Base-by-base conservation (phyloP, 805 yeast genomes). In the Kluyveromyces nonfermentans region DNA sequence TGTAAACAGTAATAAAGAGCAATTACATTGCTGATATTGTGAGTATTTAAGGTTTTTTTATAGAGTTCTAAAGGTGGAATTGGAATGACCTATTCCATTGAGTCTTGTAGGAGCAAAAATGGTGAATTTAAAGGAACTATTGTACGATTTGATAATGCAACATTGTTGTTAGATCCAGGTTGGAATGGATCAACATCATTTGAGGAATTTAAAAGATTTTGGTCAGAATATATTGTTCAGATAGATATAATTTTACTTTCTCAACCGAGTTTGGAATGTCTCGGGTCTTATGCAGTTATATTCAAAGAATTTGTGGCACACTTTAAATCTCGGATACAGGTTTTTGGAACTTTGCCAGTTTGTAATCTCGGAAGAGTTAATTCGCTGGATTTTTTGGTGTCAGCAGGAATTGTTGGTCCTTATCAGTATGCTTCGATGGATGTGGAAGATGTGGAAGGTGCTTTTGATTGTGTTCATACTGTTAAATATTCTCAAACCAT, bases 311-410 rank as follows among this genome's bases (percentile, higher is more conserved):
- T 76, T 49, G 77, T 81, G 21, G 63, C 67, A 4, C 72, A 77
- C 21, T 71, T 66, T 41, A 63, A 86, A 19, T 68, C 80, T 2
- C 69, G 76, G 31, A 75, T 89, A 19, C 87, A 88, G 2, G 82
- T 83, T 0, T 93, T 84, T 59, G 78, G 97, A 0, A 90, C 98
- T 0, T 64, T 87, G n/a, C 97, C 99, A 0, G 84, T 89, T 1
- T 72, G 82, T 10, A 89, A 86, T 55, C 67, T 93, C 55, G 97
- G 97, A 0, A 73, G 95, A 52, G 77, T 86, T 15, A 71, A 94
- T 5, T 82, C 95, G 0, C 76, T 85, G n/a, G 98, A 93, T 53
- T 67, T 76, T 25, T 93, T 88, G 59, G 65, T 94, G 47, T 67
- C 84, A 2, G 63, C 63, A 14, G 95, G 96, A 1, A 56, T 87